Base-by-base conservation (phyloP, 1,284 basidiomycete genomes). In the Sporisorium sorghi region DNA sequence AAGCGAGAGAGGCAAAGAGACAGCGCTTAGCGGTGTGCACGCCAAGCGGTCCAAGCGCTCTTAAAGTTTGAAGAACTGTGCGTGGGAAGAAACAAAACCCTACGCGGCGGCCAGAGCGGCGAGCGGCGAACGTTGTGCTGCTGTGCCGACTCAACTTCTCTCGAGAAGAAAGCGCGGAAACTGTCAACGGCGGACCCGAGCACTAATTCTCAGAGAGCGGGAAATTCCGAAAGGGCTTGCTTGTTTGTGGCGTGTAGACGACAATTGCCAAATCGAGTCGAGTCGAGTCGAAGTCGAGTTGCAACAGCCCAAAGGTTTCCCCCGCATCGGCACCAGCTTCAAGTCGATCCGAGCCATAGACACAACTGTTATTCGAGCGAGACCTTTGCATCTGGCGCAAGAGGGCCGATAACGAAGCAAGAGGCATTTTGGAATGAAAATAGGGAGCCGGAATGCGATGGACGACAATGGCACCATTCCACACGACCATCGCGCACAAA, bases 241-340 rank as follows among this genome's bases (percentile, higher is more conserved):
- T 19, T 30, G 5, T 9, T n/a, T 19, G 32, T 14, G 47, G 47
- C 47, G 35, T 33, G 47, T 33, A 7, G 32, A 19, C 15, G 37
- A 35, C 21, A 33, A 11, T 53, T 49, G 58, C 58, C 50, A 60
- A 37, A 60, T 54, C 47, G 44, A 54, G 37, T 19, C 37, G 42
- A 44, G 19, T n/a, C n/a, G n/a, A n/a, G n/a, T n/a, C 11, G 37
- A 32, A 33, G 14, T 6, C 33, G 33, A 33, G 14, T n/a, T n/a
- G n/a, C n/a, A n/a, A n/a, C n/a, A n/a, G 21, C 12, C 30, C n/a
- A 17, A n/a, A 40, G 24, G 23, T 26, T 57, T 57, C 54, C 44
- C 54, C 54, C 54, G 54, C 54, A 48, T 48, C 33, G 33, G 30
- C 17, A 24, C 12, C 32, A 30, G 8, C n/a, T 28, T 52, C 32